Conservation (phyloP, 805 yeast species). For the Martiniozyma abietophila region DNA sequence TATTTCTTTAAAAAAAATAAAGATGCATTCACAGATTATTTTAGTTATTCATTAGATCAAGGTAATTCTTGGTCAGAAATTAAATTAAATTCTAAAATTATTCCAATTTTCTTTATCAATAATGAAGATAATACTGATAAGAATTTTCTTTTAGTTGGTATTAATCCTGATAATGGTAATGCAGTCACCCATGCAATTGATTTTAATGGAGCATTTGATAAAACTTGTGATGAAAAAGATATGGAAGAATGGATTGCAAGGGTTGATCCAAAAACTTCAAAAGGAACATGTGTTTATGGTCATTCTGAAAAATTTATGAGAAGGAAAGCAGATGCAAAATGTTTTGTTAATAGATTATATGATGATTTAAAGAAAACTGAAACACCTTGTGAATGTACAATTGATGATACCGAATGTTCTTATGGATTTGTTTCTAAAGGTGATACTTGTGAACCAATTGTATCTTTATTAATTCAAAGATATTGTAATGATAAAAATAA, state of each 20-base stretch:
- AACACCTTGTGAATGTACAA: conserved; percentile 55
- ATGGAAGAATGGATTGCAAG: conserved; percentile 60
- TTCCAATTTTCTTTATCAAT: conserved; percentile 26
- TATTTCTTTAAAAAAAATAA: conserved; percentile 19
- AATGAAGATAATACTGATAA: conserved; percentile 64
- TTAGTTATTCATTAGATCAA: conserved; percentile 57
- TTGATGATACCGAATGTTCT: conserved; percentile 64
- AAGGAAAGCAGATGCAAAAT: conserved; percentile 55
- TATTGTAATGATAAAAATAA: conserved; percentile 19
- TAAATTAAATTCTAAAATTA: conserved; percentile 33
- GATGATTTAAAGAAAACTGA: conserved; percentile 37
- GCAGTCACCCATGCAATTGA: conserved; percentile 35
- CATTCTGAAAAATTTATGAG: conserved; percentile 53
- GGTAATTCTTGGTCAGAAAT: conserved; percentile 56
- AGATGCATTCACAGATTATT: conserved; percentile 21
- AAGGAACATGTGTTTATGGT: conserved; percentile 56
- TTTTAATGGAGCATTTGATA: conserved; percentile 45
- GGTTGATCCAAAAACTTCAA: conserved; percentile 22
- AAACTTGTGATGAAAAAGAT: conserved; percentile 40
- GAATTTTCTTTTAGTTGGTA: conserved; percentile 45
- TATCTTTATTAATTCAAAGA: conserved; percentile 9
- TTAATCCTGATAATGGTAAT: conserved; percentile 13
- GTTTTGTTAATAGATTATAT: conserved; percentile 44
- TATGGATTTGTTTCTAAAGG: conserved; percentile 37
- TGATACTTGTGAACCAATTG: conserved; percentile 35